These are phyloP conservation scores for Citrus hindsii DNA, from an alignment of 345 rosid genomes.

Conservation along the genomic window DNA sequence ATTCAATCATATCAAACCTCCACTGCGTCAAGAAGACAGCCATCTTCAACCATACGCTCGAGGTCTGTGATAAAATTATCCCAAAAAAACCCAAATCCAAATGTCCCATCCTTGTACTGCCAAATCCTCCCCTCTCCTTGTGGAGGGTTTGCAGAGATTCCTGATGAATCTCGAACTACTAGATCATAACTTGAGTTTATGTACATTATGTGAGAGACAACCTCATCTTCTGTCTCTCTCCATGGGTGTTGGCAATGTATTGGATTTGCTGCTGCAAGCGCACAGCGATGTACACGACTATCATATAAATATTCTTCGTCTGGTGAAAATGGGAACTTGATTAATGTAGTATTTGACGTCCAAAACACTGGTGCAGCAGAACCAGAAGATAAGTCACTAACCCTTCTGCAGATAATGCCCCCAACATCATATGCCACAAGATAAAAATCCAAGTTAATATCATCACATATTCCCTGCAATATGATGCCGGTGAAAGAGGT, in stretches of 20 bases:
- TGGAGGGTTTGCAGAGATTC: constrained; percentile 28
- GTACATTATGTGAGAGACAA: constrained; percentile 48
- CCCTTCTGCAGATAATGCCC: constrained; percentile 68
- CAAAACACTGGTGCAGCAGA: constrained; percentile 67
- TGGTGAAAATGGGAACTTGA: constrained; percentile 44
- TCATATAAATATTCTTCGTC: constrained; percentile 56
- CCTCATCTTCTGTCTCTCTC: constrained; percentile 22
- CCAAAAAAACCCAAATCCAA: constrained; percentile 75
- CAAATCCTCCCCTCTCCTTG: constrained; percentile 79
- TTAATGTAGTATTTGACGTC: constrained; percentile 48
- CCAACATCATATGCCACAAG: constrained; percentile 75
- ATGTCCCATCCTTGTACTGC: constrained; percentile 68
- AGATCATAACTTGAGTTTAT: constrained; percentile 64
- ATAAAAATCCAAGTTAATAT: constrained; percentile 63
- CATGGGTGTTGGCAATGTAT: not conserved
- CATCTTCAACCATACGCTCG: constrained; percentile 57
- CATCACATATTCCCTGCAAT: constrained; percentile 70
- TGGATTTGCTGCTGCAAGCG: constrained; percentile 27
- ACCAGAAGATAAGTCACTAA: constrained; percentile 50
- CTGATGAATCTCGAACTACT: constrained; percentile 39
- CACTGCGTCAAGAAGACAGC: constrained; percentile 48
- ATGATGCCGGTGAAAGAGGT: constrained; percentile 17
- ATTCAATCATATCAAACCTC: constrained; percentile 18
- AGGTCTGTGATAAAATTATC: constrained; percentile 65
- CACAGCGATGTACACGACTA: constrained; percentile 42